Base-by-base conservation (phyloP, 1,284 basidiomycete species). In the Tilletia horrida region DNA sequence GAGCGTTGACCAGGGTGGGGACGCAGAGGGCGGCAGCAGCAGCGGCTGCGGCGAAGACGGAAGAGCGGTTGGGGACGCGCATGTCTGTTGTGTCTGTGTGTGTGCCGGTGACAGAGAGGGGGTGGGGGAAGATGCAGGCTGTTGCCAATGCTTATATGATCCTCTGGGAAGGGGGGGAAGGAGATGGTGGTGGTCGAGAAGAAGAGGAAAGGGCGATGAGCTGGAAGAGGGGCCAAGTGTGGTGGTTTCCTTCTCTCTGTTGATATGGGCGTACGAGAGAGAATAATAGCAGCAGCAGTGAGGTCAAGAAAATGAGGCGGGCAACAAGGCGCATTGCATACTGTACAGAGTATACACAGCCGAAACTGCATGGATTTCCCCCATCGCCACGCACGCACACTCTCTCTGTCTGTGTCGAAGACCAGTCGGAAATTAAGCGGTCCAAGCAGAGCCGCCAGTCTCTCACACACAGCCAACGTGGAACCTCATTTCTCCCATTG, bases 1-100 rank as follows among this genome's bases (percentile, higher is more conserved):
- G 27, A 18, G 55, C 27, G 27, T 31, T 29, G 27, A 59, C 55
- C 6, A 40, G 8, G 27, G 55, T 14, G 7, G 55, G 27, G 14
- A 35, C 7, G 55, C 55, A 59, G 55, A 59, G 55, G 7, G 55
- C 55, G 27, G 55, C 55, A n/a, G 45, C 45, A n/a, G 31, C 55
- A 29, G 55, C 55, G 27, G 55, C 55, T 6, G 27, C 55, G 9
- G 55, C 55, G 16, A 31, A 59, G 29, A 29, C 25, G 4, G 55
- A 59, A 13, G n/a, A 25, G 14, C 52, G n/a, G n/a, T n/a, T 29
- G 27, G 55, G 27, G 29, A 59, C 55, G n/a, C 55, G 55, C 55
- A 59, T 59, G 29, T 25, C 35, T 40, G 55, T 55, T 23, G 9
- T 16, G 21, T 21, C 16, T 14, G 48, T 18, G 48, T 18, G 48